Evolutionary conservation across 495 filamentous ascomycete genomes (phyloP).

Genomic region (Aspergillus affinis): DNA sequence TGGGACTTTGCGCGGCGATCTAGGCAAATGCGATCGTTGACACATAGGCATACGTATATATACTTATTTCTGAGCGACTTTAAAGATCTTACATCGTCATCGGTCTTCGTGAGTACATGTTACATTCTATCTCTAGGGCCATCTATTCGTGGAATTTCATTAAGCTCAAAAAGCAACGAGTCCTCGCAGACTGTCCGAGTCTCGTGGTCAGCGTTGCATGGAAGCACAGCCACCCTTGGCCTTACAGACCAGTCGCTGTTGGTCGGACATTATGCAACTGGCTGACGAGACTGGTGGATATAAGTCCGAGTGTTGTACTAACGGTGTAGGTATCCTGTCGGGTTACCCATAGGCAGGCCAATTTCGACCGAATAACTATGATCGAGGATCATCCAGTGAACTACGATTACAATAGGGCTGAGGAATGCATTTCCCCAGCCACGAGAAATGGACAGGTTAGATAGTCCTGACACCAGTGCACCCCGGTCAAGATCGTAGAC

Average conservation of each 20-base stretch:
- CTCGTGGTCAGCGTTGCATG: not conserved
- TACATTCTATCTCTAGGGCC: not conserved
- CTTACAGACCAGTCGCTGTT: not conserved
- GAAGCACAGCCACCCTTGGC: slow-evolving; percentile 18
- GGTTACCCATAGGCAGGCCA: too few species aligned
- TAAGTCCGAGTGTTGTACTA: not conserved
- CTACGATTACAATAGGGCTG: not conserved
- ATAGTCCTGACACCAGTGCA: too few species aligned
- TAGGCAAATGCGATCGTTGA: not conserved
- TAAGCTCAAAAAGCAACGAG: not conserved
- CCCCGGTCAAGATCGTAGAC: too few species aligned
- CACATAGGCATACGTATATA: slow-evolving; percentile 7
- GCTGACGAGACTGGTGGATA: not conserved
- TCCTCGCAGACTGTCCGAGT: not conserved
- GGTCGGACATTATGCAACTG: not conserved
- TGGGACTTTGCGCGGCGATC: slow-evolving; percentile 1
- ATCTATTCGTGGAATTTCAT: not conserved
- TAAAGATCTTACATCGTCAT: slow-evolving; percentile 11
- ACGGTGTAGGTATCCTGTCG: not conserved
- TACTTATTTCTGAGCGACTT: not conserved
- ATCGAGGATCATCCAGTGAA: not conserved
- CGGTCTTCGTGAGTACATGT: not conserved
- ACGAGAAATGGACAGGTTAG: too few species aligned
- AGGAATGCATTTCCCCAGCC: not conserved
- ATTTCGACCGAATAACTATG: not conserved